Conservation (phyloP, 768 basidiomycete species). For the Crepidotus variabilis region DNA sequence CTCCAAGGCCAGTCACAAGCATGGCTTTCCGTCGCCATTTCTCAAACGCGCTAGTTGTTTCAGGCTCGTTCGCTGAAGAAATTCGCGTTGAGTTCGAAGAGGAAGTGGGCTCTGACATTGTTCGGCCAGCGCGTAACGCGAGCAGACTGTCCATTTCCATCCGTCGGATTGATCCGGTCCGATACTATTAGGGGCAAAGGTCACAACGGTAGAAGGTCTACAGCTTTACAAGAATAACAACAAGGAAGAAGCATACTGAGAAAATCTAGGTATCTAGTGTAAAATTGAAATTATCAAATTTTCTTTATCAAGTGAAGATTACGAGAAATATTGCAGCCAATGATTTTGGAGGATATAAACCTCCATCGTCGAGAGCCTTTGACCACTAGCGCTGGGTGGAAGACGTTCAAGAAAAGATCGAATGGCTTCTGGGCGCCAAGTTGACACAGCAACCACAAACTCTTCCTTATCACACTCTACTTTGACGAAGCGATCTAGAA, state of each 20-base stretch:
- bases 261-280: no score
- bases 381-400: not conserved
- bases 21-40: slow-evolving; percentile 45
- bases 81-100: not conserved
- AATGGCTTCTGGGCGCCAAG: not conserved
- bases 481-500: not conserved
- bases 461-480: not conserved
- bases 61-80: not conserved
- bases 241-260: no score
- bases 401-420: not conserved
- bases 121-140: not conserved
- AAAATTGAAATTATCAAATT: not conserved
- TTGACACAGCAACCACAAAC: not conserved
- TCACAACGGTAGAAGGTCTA: no score
- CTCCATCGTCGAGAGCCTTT: not conserved
- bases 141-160: no score
- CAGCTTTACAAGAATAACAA: no score
- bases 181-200: no score
- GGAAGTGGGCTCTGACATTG: not conserved
- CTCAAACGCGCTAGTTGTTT: slow-evolving; percentile 36
- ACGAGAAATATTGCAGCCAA: not conserved
- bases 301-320: not conserved
- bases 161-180: no score
- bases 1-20: slow-evolving; percentile 46
- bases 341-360: not conserved